phyloP scores from a whole-genome alignment of 345 rosid species.

The Ceriops decandra region DNA sequence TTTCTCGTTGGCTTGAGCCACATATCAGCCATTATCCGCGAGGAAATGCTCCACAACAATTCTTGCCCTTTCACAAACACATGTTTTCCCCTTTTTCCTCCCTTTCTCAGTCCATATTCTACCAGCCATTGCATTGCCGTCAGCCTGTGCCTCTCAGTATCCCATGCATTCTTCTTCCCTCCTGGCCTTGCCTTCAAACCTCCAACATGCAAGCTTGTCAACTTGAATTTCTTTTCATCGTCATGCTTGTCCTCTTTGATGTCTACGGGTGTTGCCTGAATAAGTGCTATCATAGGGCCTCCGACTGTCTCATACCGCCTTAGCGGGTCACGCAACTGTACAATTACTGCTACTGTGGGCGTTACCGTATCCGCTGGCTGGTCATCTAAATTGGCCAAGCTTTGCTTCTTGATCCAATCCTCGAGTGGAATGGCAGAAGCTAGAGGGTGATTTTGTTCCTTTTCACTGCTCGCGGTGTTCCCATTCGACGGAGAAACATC shows the following conservation, averaged over 20 bases:
- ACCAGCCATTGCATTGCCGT: slow-evolving; percentile 91
- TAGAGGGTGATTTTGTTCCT: slow-evolving; percentile 42
- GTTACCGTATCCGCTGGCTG: slow-evolving; percentile 30
- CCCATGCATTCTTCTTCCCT: slow-evolving; percentile 51
- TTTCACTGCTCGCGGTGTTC: slow-evolving; percentile 27
- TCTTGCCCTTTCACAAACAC: slow-evolving; percentile 42
- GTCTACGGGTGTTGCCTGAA: slow-evolving; percentile 42
- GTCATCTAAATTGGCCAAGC: slow-evolving; percentile 19
- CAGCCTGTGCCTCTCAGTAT: slow-evolving; percentile 65
- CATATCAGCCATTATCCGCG: slow-evolving; percentile 92
- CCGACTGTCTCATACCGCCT: slow-evolving; percentile 90
- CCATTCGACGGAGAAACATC: slow-evolving; percentile 50
- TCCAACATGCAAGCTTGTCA: slow-evolving; percentile 63
- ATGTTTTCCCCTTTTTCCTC: slow-evolving; percentile 49
- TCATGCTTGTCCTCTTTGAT: slow-evolving; percentile 32
- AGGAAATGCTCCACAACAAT: slow-evolving; percentile 80
- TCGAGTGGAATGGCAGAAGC: slow-evolving; percentile 59
- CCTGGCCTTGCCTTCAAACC: slow-evolving; percentile 43
- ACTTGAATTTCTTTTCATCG: slow-evolving; percentile 54
- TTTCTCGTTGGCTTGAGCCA: slow-evolving; percentile 91
- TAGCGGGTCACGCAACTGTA: slow-evolving; percentile 80
- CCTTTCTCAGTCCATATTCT: slow-evolving; percentile 63
- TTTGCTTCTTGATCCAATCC: slow-evolving; percentile 48
- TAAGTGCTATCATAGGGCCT: slow-evolving; percentile 55
- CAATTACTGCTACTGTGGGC: slow-evolving; percentile 44